phyloP scores from a whole-genome alignment of 1,284 basidiomycete genomes.

The Cystobasidiaceae sp. region DNA sequence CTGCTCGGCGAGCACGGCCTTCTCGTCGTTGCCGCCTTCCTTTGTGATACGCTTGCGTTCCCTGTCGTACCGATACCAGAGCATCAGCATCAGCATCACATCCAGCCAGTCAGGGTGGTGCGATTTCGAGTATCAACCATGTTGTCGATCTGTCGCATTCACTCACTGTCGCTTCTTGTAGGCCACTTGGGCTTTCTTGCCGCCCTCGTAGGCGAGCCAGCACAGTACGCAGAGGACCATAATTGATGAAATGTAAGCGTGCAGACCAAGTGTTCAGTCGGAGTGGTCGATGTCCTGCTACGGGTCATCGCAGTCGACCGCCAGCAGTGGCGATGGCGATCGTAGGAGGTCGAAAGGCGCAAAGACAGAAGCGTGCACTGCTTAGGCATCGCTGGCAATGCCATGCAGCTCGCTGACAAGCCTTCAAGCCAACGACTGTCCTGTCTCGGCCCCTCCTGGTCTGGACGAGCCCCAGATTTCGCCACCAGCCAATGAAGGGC shows the following conservation, averaged over 20 bases:
- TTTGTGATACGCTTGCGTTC: background rate
- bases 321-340: too few relatives aligned
- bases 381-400: too few relatives aligned
- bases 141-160: background rate
- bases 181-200: background rate
- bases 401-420: too few relatives aligned
- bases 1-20: background rate
- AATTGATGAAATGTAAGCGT: background rate
- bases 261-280: too few relatives aligned
- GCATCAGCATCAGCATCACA: background rate
- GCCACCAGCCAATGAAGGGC: too few relatives aligned
- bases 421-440: too few relatives aligned
- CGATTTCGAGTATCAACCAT: background rate
- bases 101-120: background rate
- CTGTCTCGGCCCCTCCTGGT: too few relatives aligned
- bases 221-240: constrained; percentile 12
- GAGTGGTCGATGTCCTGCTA: background rate
- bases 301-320: too few relatives aligned
- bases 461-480: too few relatives aligned
- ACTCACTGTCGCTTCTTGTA: background rate
- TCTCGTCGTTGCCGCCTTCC: constrained; percentile 4
- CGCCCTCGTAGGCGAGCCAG: background rate
- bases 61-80: background rate
- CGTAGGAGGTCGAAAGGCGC: too few relatives aligned
- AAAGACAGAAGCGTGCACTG: too few relatives aligned